A percentile compares a stretch with the other conserved stretches of the same genome.
These are phyloP conservation scores for Leishmania guyanensis DNA, from an alignment of 208 protist species.

Conservation along the genomic window DNA sequence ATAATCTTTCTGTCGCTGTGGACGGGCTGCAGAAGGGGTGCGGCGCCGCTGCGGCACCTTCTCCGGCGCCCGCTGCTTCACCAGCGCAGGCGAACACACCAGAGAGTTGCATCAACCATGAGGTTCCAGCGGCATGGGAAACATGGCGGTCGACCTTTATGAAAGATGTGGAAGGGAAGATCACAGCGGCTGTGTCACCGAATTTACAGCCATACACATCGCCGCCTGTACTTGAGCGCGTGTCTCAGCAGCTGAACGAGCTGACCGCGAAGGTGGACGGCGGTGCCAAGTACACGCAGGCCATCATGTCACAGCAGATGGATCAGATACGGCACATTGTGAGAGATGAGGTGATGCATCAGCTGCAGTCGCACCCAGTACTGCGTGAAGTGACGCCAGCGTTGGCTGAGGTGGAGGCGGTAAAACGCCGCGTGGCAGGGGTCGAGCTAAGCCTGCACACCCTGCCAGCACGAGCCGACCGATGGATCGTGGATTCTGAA, in stretches of 20 bases:
- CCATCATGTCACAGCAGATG: constrained; percentile 25
- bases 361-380: constrained; percentile 18
- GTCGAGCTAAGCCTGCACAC: constrained; percentile 35
- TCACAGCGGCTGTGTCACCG: constrained; percentile 12
- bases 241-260: constrained; percentile 34
- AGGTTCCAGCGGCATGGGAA: constrained; percentile 9
- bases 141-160: constrained; percentile 13
- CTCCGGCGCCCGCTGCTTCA: background rate
- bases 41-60: background rate
- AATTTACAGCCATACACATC: background rate
- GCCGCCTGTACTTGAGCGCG: constrained; percentile 14
- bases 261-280: constrained; percentile 33
- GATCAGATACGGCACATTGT: constrained; percentile 27
- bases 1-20: constrained; percentile 37
- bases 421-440: constrained; percentile 48
- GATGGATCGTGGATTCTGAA: constrained; percentile 2
- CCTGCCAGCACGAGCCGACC: constrained; percentile 6
- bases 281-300: constrained; percentile 27
- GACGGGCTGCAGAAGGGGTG: constrained; percentile 21
- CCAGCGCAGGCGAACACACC: background rate
- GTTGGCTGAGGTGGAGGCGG: constrained; percentile 49
- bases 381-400: constrained; percentile 36
- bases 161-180: constrained; percentile 16
- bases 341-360: constrained; percentile 26
- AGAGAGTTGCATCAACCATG: background rate